Conservation (phyloP, 169 alveolate genomes). For the Plasmodium vinckei region DNA sequence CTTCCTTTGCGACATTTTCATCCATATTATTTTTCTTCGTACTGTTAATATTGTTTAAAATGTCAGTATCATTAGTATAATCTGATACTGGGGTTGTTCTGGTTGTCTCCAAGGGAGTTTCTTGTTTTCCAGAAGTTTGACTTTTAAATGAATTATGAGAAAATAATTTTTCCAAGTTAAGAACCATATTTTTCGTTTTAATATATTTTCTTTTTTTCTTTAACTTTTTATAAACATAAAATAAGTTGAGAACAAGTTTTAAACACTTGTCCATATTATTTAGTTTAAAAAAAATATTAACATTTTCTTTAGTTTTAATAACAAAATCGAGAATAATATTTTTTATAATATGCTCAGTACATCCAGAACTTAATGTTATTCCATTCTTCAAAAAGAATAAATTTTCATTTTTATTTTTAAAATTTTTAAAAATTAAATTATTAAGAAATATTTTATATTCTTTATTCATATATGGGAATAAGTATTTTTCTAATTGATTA, state of each 20-base stretch:
- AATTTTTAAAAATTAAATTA: slow-evolving; percentile 60
- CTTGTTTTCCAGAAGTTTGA: not conserved
- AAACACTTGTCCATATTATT: slow-evolving; percentile 50
- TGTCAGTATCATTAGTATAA: not conserved
- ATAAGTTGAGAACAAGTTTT: slow-evolving; percentile 16
- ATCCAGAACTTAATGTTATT: slow-evolving; percentile 16
- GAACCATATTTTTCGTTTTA: not conserved
- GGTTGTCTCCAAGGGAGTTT: not conserved
- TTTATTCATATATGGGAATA: slow-evolving; percentile 30
- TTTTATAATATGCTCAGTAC: slow-evolving; percentile 35
- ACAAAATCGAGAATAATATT: slow-evolving; percentile 49
- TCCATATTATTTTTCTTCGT: not conserved
- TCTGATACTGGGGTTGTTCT: not conserved
- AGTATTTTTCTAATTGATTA: slow-evolving; percentile 37
- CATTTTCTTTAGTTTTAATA: slow-evolving; percentile 59
- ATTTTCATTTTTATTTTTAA: slow-evolving; percentile 58
- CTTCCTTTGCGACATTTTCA: not conserved
- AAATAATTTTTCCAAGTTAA: slow-evolving; percentile 37
- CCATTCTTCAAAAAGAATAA: slow-evolving; percentile 49
- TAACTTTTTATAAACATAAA: slow-evolving; percentile 49
- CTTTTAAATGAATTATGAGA: slow-evolving; percentile 10
- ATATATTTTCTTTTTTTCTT: slow-evolving; percentile 46
- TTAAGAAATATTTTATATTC: slow-evolving; percentile 62
- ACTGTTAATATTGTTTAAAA: not conserved
- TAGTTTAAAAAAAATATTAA: slow-evolving; percentile 25